Conservation (phyloP, 2,329 filamentous ascomycete genomes). For the Pezicula radicicola region DNA sequence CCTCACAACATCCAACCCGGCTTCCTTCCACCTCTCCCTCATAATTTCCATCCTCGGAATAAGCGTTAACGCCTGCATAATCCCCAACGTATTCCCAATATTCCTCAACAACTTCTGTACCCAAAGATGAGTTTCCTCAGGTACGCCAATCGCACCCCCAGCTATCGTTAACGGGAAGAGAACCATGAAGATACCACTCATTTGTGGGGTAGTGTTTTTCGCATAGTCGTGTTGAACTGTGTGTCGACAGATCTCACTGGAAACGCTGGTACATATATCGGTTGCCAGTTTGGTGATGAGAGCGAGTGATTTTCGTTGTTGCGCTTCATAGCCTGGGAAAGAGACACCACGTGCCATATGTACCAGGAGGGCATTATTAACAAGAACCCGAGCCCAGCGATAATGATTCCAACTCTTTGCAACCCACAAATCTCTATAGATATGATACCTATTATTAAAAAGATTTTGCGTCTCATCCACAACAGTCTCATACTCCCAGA, state of each 20-base stretch:
- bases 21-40: constrained; percentile 1
- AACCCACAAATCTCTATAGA: constrained; percentile 20
- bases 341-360: constrained; percentile 8
- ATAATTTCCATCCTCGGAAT: constrained; percentile 4
- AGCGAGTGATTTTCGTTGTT: constrained; percentile 7
- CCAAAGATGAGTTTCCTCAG: constrained; percentile 17
- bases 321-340: constrained; percentile 2
- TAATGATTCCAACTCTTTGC: constrained; percentile 20
- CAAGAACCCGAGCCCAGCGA: constrained; percentile 18
- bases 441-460: constrained; percentile 13
- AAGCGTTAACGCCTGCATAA: constrained; percentile 14
- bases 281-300: constrained; percentile 15
- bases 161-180: constrained; percentile 19
- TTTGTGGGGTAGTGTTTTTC: constrained; percentile 4
- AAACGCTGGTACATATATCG: constrained; percentile 20
- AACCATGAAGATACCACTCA: constrained; percentile 15
- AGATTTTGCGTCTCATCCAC: constrained; percentile 1
- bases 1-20: background rate
- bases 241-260: constrained; percentile 9
- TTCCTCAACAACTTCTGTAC: constrained; percentile 12
- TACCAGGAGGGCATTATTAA: constrained; percentile 18
- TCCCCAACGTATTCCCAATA: constrained; percentile 18
- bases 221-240: background rate
- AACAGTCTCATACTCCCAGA: constrained; percentile 11
- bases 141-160: constrained; percentile 15